phyloP scores from a whole-genome alignment of 768 basidiomycete species.

The Leccinum broughii region DNA sequence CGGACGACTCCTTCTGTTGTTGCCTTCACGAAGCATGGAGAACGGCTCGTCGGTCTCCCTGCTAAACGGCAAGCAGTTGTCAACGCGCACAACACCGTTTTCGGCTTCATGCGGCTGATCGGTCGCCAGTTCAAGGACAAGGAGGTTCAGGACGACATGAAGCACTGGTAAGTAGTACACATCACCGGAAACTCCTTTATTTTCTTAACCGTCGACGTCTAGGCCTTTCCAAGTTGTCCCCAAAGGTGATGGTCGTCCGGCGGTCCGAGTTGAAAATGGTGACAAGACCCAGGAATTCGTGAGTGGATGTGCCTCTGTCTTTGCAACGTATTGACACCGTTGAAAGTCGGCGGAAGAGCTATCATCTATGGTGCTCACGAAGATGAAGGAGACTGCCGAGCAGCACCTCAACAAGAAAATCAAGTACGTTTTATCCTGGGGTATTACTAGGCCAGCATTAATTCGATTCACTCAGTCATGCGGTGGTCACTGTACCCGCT shows the following conservation, averaged over 20 bases:
- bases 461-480: constrained; percentile 50
- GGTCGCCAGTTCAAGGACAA: constrained; percentile 91
- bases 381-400: constrained; percentile 97
- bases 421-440: constrained; percentile 58
- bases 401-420: constrained; percentile 90
- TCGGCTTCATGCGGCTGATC: constrained; percentile 91
- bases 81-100: constrained; percentile 92
- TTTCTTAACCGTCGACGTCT: not conserved
- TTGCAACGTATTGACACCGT: constrained; percentile 16
- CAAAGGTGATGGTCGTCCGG: constrained; percentile 73
- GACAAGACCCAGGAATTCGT: constrained; percentile 83
- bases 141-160: constrained; percentile 90
- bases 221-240: constrained; percentile 84
- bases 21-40: constrained; percentile 98
- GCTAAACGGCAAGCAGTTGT: constrained; percentile 98
- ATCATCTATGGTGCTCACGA: constrained; percentile 83
- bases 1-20: constrained; percentile 98
- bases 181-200: not conserved
- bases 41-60: constrained; percentile 93
- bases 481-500: constrained; percentile 94
- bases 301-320: constrained; percentile 33
- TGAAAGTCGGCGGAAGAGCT: constrained; percentile 79
- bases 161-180: constrained; percentile 63
- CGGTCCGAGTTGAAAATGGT: constrained; percentile 81
- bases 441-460: not conserved